phyloP scores from a whole-genome alignment of 331 rosid species.

The Quercus phellos region DNA sequence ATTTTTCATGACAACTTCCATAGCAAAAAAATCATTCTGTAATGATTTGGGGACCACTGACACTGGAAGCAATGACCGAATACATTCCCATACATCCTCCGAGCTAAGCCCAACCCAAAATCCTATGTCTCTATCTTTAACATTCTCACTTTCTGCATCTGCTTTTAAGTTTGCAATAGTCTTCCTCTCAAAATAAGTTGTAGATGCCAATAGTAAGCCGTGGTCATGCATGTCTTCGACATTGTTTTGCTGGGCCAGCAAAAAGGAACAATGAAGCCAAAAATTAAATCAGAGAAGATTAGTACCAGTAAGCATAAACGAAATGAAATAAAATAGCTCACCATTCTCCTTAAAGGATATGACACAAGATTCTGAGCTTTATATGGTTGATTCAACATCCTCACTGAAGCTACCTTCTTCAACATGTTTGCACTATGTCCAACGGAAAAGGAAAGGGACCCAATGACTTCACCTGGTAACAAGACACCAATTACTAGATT shows the following conservation, averaged over 20 bases:
- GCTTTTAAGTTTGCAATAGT: slow-evolving; percentile 57
- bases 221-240: slow-evolving; percentile 38
- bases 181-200: slow-evolving; percentile 80
- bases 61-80: slow-evolving; percentile 82
- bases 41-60: slow-evolving; percentile 72
- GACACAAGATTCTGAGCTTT: slow-evolving; percentile 44
- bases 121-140: slow-evolving; percentile 62
- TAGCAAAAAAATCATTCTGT: slow-evolving; percentile 59
- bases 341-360: slow-evolving; percentile 65
- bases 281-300: slow-evolving; percentile 1
- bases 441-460: slow-evolving; percentile 79
- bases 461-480: slow-evolving; percentile 82
- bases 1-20: slow-evolving; percentile 87
- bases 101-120: slow-evolving; percentile 72
- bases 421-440: slow-evolving; percentile 66
- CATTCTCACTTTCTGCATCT: slow-evolving; percentile 38
- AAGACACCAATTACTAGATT: slow-evolving; percentile 10
- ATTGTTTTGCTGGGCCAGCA: slow-evolving; percentile 49
- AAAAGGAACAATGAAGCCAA: slow-evolving; percentile 18
- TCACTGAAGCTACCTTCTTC: slow-evolving; percentile 72
- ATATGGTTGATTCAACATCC: slow-evolving; percentile 54
- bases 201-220: slow-evolving; percentile 60
- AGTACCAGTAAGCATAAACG: slow-evolving; percentile 8
- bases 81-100: slow-evolving; percentile 66
- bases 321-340: slow-evolving; percentile 32